Base-by-base conservation (phyloP, 306 rosid species). In the Gillenia trifoliata region DNA sequence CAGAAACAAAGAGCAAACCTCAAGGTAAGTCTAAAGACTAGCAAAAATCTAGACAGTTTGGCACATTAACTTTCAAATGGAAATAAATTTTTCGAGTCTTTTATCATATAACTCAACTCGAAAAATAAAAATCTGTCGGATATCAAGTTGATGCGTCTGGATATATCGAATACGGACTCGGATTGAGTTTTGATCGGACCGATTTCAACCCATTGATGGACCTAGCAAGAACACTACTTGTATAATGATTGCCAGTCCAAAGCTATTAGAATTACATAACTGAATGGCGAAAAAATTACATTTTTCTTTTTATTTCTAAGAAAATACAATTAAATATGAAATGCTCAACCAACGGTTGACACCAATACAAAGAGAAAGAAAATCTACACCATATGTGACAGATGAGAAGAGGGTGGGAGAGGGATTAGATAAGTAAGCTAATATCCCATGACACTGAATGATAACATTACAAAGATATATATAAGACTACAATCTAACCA, bases 271-370 rank as follows among this genome's bases (percentile, higher is more conserved):
- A 33, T 70, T 55, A 23, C 34, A 56, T 6, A 23, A 56, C 17
- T 15, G 54, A 23, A 34, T 12, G 65, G 54, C 25, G 28, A 50
- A 25, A 28, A 64, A 62, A 76, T 73, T 34, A 45, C 43, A 56
- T 64, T 69, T 40, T 70, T 41, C 7, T 29, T 69, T 85, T 84
- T 86, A 88, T 90, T 86, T 55, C 79, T 66, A 17, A 11, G 23
- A 79, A 75, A 77, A 77, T 80, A 77, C 80, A 85, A 76, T 79
- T 76, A 77, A 83, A 72, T 77, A 75, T 81, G 80, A 74, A 79
- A 76, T 84, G 70, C 76, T 77, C 72, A 61, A 74, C 82, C 83
- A 63, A 70, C 20, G 79, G 73, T 83, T 68, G 67, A 76, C 79
- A 76, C 80, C 70, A 75, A 75, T 38, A 64, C 20, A 19, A 50